A percentile compares a stretch with the other conserved stretches of the same genome.
Evolutionary conservation across 257 asterid genomes (phyloP).

Genomic region (Henckelia pumila): DNA sequence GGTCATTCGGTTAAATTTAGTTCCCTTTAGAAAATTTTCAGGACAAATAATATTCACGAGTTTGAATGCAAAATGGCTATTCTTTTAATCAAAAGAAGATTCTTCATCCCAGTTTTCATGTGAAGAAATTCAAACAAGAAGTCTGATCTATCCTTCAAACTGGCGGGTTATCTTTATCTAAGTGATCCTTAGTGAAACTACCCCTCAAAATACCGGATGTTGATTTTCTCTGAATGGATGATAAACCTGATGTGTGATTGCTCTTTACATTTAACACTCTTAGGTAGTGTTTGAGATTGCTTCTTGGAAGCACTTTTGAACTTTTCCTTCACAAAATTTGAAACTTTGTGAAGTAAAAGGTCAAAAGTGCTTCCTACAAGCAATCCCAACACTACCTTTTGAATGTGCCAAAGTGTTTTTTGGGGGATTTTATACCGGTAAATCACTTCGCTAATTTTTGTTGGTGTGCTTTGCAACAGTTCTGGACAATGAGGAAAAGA

Average conservation of each 20-base stretch:
- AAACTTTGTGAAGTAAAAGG: too few species aligned
- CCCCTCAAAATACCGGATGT: not conserved
- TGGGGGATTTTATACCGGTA: slow-evolving; percentile 8
- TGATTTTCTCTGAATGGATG: slow-evolving; percentile 1
- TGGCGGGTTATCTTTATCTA: not conserved
- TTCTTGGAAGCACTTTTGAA: too few species aligned
- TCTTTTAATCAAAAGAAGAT: not conserved
- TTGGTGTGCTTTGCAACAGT: slow-evolving; percentile 45
- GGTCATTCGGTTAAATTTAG: not conserved
- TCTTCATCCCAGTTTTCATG: slow-evolving; percentile 6
- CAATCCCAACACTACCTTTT: slow-evolving; percentile 2
- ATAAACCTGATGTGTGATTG: slow-evolving; percentile 4
- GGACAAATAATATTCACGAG: not conserved
- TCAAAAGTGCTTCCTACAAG: too few species aligned
- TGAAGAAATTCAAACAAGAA: slow-evolving; percentile 8
- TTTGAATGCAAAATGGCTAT: not conserved
- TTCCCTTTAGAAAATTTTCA: not conserved
- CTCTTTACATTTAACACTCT: not conserved
- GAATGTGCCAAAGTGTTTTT: slow-evolving; percentile 14
- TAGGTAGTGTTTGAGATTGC: too few species aligned
- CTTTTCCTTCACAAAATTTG: too few species aligned
- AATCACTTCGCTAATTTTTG: slow-evolving; percentile 16
- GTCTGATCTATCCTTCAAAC: slow-evolving; percentile 3
- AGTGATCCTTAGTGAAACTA: not conserved
- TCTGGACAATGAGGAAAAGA: slow-evolving; percentile 55